Percentiles rank a stretch among this genome's conserved stretches.
Evolutionary conservation across 2,329 filamentous ascomycete genomes (phyloP).

Genomic region (Neophaeococcomyces aloes): DNA sequence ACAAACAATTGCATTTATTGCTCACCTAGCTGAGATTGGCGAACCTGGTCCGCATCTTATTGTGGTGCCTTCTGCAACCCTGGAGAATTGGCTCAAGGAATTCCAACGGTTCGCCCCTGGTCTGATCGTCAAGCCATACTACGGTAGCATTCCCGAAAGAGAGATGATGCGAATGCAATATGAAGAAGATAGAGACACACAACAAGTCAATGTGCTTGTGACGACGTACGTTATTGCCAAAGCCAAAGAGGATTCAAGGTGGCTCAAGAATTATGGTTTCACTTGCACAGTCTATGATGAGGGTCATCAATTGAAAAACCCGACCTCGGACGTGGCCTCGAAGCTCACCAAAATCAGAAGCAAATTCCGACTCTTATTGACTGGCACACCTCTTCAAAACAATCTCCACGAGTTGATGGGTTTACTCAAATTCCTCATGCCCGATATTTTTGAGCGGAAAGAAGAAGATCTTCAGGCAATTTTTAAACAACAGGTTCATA

Average conservation of each 20-base stretch:
- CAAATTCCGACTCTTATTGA: constrained; percentile 75
- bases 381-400: constrained; percentile 90
- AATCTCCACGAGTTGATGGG: constrained; percentile 87
- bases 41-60: constrained; percentile 66
- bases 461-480: constrained; percentile 73
- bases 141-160: constrained; percentile 59
- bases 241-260: constrained; percentile 50
- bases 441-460: constrained; percentile 64
- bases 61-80: constrained; percentile 82
- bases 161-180: constrained; percentile 57
- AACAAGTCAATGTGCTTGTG: constrained; percentile 56
- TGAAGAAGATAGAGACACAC: constrained; percentile 47
- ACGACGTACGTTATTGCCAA: constrained; percentile 62
- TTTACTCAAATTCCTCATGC: constrained; percentile 88
- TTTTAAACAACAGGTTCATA: constrained; percentile 84
- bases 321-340: constrained; percentile 68
- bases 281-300: constrained; percentile 72
- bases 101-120: constrained; percentile 76
- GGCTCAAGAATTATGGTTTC: constrained; percentile 52
- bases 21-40: constrained; percentile 63
- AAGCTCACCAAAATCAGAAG: constrained; percentile 67
- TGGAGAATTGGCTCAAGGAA: constrained; percentile 92
- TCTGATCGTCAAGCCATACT: constrained; percentile 61
- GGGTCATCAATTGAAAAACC: constrained; percentile 86
- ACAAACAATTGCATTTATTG: constrained; percentile 85